Evolutionary conservation across 768 basidiomycete genomes (phyloP), one percentile per base, ranked within the genome.

Genomic region (Calocybe gangraenosa): DNA sequence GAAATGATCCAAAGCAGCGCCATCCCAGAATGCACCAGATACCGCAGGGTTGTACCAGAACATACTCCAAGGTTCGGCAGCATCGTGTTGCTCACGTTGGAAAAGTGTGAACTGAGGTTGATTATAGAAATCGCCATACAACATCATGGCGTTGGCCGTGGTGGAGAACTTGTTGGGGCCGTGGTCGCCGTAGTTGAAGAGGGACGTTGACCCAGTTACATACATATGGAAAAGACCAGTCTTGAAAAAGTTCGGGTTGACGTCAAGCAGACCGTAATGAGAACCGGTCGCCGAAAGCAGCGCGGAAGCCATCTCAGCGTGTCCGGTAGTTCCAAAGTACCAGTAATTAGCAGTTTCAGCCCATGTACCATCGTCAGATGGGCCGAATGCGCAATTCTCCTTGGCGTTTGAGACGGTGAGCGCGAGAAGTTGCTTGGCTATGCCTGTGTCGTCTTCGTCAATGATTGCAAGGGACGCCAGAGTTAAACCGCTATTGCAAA

Each of bases 151-250:
- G 67, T 98, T 98, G 49, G 96, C 94, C 25, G 93, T 98, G 11
- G 93, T 76, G 15, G 90, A 88, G 65, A 75, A 98, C 70, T 96
- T 98, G 81, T 95, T 96, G 31, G 95, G 88, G 50, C 91, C 91
- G 62, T 83, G 80, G 64, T 93, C 92, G 36, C 85, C 86, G 51
- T 77, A 87, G 57, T 87, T 74, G 74, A 92, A 93, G 39, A 90
- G 65, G 20, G 87, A 85, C n/a, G 89, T 92, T 42, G 89, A 74
- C 20, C 94, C 95, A 34, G 70, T 75, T 22, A 77, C 80, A 60
- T 86, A 85, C 82, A 98, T 95, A 70, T 98, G 96, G 79, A 76
- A 99, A 34, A 80, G 61, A 8, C 87, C 88, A 1, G 92, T 92
- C 38, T 76, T 64, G 52, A 70, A 70, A 63, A 82, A 84, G 59